These are phyloP conservation scores for Xerocomus spinulosus DNA, from an alignment of 768 basidiomycete species.

Conservation along the genomic window DNA sequence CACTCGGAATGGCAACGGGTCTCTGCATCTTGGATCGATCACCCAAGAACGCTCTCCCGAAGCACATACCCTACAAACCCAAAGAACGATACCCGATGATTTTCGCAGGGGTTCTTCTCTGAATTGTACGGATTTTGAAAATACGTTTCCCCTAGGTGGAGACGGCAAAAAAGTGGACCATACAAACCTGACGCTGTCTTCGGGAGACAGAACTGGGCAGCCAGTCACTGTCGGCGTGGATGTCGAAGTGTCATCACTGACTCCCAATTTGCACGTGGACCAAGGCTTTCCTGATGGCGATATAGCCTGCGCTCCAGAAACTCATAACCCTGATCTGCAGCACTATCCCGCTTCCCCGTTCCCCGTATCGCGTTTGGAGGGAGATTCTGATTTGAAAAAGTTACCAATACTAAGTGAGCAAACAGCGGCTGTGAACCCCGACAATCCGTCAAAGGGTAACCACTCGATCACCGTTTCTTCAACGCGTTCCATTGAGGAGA, in stretches of 20 bases:
- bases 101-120: neutral
- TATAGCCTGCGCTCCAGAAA: neutral
- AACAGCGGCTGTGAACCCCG: neutral
- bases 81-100: neutral
- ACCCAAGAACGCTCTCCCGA: neutral
- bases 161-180: neutral
- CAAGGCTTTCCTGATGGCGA: neutral
- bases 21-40: neutral
- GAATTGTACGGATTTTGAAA: neutral
- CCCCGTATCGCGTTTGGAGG: neutral
- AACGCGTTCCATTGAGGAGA: neutral
- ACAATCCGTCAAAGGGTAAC: neutral
- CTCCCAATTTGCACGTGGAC: neutral
- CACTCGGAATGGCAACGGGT: neutral
- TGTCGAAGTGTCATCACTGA: neutral
- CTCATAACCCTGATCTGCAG: neutral
- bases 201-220: conserved; percentile 2
- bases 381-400: neutral
- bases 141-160: neutral
- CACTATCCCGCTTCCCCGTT: neutral
- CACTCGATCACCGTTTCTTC: neutral
- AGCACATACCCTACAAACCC: neutral
- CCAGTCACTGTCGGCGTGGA: neutral
- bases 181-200: neutral
- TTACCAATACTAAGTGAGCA: neutral